phyloP scores from a whole-genome alignment of 2,329 filamentous ascomycete genomes.

The Calonectria pteridis region DNA sequence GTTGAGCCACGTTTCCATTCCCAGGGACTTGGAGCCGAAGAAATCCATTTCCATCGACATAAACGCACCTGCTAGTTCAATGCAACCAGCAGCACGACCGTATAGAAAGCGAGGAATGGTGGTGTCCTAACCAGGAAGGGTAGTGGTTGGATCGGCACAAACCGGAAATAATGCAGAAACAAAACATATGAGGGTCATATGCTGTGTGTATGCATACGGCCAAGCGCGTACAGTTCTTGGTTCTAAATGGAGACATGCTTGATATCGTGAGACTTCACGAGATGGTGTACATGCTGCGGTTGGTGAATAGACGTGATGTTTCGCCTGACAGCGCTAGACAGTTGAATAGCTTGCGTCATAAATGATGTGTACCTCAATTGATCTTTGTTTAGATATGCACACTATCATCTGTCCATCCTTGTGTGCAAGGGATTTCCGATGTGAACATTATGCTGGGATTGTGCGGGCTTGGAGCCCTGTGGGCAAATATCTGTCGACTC shows the following conservation, averaged over 20 bases:
- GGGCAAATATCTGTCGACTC: background rate
- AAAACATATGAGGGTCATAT: background rate
- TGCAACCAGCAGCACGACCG: background rate
- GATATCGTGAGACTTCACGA: background rate
- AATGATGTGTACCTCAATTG: background rate
- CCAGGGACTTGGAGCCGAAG: conserved; percentile 28
- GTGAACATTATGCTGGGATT: background rate
- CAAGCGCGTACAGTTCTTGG: background rate
- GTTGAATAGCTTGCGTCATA: background rate
- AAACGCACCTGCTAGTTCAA: conserved; percentile 5
- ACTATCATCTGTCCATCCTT: background rate
- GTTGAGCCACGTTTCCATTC: conserved; percentile 29
- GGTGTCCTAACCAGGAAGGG: background rate
- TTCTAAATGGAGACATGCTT: background rate
- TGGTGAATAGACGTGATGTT: background rate
- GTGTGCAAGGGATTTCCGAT: background rate
- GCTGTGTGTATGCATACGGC: background rate
- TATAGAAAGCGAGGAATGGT: background rate
- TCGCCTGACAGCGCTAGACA: background rate
- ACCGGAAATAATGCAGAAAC: conserved; percentile 7
- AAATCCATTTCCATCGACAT: conserved; percentile 11
- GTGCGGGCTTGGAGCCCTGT: background rate
- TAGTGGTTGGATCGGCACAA: conserved; percentile 5
- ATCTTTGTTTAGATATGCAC: background rate
- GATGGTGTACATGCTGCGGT: background rate